phyloP scores from a whole-genome alignment of 176 grass and related monocot genomes.

The Tuctoria greenei region DNA sequence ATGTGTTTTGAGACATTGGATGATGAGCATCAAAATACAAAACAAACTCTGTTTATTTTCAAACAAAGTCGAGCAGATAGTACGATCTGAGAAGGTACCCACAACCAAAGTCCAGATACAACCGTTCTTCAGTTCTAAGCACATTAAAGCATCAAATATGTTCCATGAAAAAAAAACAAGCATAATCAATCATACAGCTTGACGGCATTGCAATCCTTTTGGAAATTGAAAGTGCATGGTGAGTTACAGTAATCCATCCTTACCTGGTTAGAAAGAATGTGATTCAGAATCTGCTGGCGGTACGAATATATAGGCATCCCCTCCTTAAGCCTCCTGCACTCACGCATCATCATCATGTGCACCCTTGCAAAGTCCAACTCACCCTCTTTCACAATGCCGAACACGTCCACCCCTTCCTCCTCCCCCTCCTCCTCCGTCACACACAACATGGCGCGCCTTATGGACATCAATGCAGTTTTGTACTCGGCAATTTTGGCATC shows the following conservation, averaged over 20 bases:
- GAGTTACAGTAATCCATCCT: conserved; percentile 7
- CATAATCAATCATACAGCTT: neutral
- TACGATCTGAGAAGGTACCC: neutral
- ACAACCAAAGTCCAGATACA: neutral
- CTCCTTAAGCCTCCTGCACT: conserved; percentile 81
- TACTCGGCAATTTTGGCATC: conserved; percentile 57
- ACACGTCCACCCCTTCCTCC: conserved; percentile 43
- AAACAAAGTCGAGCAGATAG: neutral
- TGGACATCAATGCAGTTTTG: conserved; percentile 47
- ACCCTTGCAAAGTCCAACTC: conserved; percentile 56
- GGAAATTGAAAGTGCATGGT: conserved; percentile 18
- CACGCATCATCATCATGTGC: conserved; percentile 58
- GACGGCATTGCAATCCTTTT: conserved; percentile 15
- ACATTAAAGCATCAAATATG: neutral
- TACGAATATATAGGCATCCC: conserved; percentile 71
- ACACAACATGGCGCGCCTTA: conserved; percentile 33
- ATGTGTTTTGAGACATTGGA: neutral
- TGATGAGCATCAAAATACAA: neutral
- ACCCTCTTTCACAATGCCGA: conserved; percentile 30
- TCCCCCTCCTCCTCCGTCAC: conserved; percentile 11
- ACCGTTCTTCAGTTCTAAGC: conserved; percentile 9
- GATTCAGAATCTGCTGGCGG: conserved; percentile 55
- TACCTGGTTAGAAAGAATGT: conserved; percentile 71
- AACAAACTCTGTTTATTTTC: neutral
- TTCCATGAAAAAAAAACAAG: neutral